Evolutionary conservation across 441 rosid species (phyloP).

Genomic region (Eutrema salsugineum): DNA sequence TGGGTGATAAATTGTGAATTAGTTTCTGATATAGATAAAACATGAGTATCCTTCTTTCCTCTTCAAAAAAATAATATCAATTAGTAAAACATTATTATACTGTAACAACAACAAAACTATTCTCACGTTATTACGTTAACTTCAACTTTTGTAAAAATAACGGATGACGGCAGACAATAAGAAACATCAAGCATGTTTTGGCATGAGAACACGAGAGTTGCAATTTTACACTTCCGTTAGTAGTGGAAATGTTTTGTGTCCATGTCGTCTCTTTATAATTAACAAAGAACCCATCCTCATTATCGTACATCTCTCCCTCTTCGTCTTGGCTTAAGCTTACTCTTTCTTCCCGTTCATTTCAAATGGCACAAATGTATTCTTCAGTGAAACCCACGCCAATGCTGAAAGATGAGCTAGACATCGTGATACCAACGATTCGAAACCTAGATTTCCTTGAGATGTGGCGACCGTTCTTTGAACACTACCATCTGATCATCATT

Average conservation of each 20-base stretch:
- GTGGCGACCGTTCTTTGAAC: slow-evolving; percentile 60
- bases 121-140: too few species aligned
- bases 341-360: not conserved
- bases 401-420: slow-evolving; percentile 52
- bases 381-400: slow-evolving; percentile 31
- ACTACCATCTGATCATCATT: slow-evolving; percentile 53
- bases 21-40: slow-evolving; percentile 9
- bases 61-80: not conserved
- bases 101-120: not conserved
- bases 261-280: slow-evolving; percentile 3
- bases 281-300: not conserved
- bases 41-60: slow-evolving; percentile 4
- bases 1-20: slow-evolving; percentile 6
- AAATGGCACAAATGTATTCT: slow-evolving; percentile 24
- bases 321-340: not conserved
- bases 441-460: slow-evolving; percentile 57
- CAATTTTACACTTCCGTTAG: not conserved
- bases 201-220: slow-evolving; percentile 1
- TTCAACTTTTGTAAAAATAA: not conserved
- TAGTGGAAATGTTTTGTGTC: not conserved
- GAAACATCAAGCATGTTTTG: slow-evolving; percentile 18
- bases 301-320: not conserved
- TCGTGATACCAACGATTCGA: slow-evolving; percentile 55
- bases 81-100: not conserved
- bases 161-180: not conserved